These are phyloP conservation scores for Sporothrix schenckii DNA, from an alignment of 2,329 filamentous ascomycete species.

Conservation along the genomic window DNA sequence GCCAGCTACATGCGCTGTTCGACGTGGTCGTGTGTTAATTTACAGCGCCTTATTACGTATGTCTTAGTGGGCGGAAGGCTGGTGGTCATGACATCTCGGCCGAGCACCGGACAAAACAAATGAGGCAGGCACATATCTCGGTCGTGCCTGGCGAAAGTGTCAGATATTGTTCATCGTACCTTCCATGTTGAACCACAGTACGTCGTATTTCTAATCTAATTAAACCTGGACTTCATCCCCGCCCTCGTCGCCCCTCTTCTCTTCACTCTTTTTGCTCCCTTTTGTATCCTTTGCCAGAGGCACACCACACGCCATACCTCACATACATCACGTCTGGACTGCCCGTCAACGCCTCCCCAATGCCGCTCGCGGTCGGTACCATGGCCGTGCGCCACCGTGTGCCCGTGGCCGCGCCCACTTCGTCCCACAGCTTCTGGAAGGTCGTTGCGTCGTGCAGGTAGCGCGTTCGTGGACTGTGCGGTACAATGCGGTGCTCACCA, in stretches of 20 bases:
- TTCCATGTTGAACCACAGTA: neutral
- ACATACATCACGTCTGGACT: constrained; percentile 9
- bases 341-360: neutral
- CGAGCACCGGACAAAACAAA: constrained; percentile 25
- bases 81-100: neutral
- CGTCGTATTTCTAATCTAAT: no score
- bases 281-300: neutral
- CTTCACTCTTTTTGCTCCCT: neutral
- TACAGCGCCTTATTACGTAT: neutral
- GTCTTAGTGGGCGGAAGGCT: neutral
- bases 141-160: neutral
- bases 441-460: constrained; percentile 47
- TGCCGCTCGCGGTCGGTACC: neutral
- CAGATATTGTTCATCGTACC: neutral
- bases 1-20: neutral
- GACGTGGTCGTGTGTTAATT: no score
- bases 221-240: neutral
- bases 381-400: constrained; percentile 33
- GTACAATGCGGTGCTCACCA: constrained; percentile 33
- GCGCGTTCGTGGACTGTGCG: constrained; percentile 34
- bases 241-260: neutral
- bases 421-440: constrained; percentile 48
- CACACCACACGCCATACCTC: constrained; percentile 7
- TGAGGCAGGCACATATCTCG: neutral
- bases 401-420: constrained; percentile 42